These are phyloP conservation scores for Neotropicomus parvogracilis DNA, from an alignment of 1,284 basidiomycete genomes.

Conservation along the genomic window DNA sequence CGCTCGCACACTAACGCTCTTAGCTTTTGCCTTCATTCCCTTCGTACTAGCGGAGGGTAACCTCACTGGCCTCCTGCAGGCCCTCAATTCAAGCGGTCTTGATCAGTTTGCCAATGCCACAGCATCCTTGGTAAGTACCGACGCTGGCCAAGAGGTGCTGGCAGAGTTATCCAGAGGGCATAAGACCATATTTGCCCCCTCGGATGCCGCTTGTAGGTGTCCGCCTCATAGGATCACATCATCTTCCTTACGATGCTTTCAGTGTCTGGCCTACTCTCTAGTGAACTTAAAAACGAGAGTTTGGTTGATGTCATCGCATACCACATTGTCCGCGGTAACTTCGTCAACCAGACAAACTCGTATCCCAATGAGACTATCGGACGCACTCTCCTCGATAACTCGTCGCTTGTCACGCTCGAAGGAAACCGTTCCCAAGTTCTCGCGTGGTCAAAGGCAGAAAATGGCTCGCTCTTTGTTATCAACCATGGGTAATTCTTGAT, in stretches of 20 bases:
- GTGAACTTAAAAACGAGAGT: conserved; percentile 29
- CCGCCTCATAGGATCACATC: not conserved
- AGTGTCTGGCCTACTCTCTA: conserved; percentile 17
- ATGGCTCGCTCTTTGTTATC: conserved; percentile 48
- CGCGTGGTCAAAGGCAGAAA: conserved; percentile 48
- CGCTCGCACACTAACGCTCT: conserved; percentile 2
- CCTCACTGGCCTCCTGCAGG: conserved; percentile 34
- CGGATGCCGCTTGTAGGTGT: conserved; percentile 44
- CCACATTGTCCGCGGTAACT: conserved; percentile 58
- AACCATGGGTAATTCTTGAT: conserved; percentile 47
- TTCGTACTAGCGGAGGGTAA: conserved; percentile 23
- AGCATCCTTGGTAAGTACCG: conserved; percentile 39
- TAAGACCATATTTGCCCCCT: conserved; percentile 48
- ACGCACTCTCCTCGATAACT: conserved; percentile 55
- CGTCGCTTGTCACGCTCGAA: conserved; percentile 48
- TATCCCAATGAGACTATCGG: conserved; percentile 61
- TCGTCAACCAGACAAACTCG: conserved; percentile 38
- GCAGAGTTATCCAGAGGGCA: conserved; percentile 37
- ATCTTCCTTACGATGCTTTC: conserved; percentile 1
- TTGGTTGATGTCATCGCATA: conserved; percentile 54
- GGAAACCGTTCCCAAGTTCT: conserved; percentile 60
- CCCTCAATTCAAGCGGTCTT: conserved; percentile 37
- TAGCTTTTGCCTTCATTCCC: conserved; percentile 14
- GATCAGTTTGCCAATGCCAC: conserved; percentile 38
- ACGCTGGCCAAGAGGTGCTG: conserved; percentile 44